A percentile compares a stretch with the other conserved stretches of the same genome.
Evolutionary conservation across 2,329 filamentous ascomycete species (phyloP).

Genomic region (Fusarium armeniacum): DNA sequence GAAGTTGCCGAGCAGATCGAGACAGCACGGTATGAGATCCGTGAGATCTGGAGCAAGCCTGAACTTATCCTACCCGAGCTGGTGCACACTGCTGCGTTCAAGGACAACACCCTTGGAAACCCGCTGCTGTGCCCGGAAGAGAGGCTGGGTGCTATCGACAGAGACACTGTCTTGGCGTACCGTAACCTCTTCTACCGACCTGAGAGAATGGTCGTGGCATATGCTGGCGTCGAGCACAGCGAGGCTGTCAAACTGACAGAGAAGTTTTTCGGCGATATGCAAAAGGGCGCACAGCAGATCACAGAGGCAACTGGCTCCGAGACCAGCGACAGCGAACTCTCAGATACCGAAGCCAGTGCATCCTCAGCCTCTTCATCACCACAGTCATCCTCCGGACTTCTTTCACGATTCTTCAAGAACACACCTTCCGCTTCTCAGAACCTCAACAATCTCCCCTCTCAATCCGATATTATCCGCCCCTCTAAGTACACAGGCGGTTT

Average conservation of each 20-base stretch:
- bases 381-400: constrained; percentile 72
- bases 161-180: constrained; percentile 81
- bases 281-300: constrained; percentile 58
- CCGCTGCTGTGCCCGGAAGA: constrained; percentile 92
- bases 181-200: constrained; percentile 87
- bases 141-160: constrained; percentile 80
- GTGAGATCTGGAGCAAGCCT: constrained; percentile 97
- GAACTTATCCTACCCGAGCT: constrained; percentile 96
- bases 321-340: constrained; percentile 61
- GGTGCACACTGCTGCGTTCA: constrained; percentile 94
- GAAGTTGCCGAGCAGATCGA: constrained; percentile 90
- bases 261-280: constrained; percentile 93
- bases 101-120: constrained; percentile 95
- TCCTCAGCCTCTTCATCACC: constrained; percentile 53
- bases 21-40: constrained; percentile 95
- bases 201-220: constrained; percentile 93
- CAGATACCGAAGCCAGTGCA: constrained; percentile 55
- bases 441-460: constrained; percentile 63
- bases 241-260: constrained; percentile 85
- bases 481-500: constrained; percentile 95
- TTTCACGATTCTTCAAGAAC: constrained; percentile 89
- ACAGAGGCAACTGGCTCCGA: constrained; percentile 71
- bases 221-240: constrained; percentile 88
- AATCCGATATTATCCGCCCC: constrained; percentile 71
- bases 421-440: constrained; percentile 75